These are phyloP conservation scores for Nakaseomyces delphensis DNA, from an alignment of 1,139 yeast genomes.

Conservation along the genomic window DNA sequence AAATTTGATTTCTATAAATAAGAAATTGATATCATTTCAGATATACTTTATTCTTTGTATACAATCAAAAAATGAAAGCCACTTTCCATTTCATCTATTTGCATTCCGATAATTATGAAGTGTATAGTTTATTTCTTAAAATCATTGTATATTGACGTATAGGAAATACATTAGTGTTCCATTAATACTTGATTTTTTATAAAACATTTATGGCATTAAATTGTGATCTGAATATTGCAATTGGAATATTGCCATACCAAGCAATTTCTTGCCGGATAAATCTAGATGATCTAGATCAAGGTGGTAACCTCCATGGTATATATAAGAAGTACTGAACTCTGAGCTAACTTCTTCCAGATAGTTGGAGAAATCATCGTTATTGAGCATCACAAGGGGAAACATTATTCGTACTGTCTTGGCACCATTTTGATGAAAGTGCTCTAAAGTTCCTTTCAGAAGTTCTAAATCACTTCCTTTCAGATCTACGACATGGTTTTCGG, in stretches of 20 bases:
- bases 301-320: constrained; percentile 45
- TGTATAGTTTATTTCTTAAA: neutral
- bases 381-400: constrained; percentile 1
- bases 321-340: constrained; percentile 18
- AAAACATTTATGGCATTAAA: neutral
- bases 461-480: constrained; percentile 33
- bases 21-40: too few species aligned
- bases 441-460: constrained; percentile 22
- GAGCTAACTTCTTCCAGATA: constrained; percentile 45
- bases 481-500: constrained; percentile 31
- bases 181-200: too few species aligned
- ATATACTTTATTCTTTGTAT: neutral
- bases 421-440: constrained; percentile 9
- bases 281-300: constrained; percentile 37
- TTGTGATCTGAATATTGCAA: neutral
- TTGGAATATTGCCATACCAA: neutral
- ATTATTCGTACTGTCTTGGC: constrained; percentile 7
- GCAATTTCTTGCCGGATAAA: neutral
- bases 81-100: neutral
- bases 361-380: constrained; percentile 29
- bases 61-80: neutral
- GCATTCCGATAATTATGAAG: constrained; percentile 2
- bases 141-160: too few species aligned
- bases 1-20: constrained; percentile 95
- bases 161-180: too few species aligned